Percentiles rank a stretch among this genome's conserved stretches.
Evolutionary conservation across 495 filamentous ascomycete species (phyloP).

Genomic region (Cladorrhinum samala): DNA sequence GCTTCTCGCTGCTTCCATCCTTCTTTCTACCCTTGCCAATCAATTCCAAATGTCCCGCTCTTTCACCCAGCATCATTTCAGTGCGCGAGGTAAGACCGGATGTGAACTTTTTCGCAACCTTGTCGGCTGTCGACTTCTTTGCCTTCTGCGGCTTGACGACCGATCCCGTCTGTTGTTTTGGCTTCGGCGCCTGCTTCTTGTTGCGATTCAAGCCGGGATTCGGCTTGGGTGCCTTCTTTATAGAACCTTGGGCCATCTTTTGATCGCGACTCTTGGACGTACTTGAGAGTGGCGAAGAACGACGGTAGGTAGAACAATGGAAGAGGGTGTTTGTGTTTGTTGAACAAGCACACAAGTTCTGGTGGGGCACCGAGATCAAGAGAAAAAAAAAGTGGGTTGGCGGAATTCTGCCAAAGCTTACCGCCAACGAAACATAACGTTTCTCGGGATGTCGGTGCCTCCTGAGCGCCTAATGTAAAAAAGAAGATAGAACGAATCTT

Average conservation of each 20-base stretch:
- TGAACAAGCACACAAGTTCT: background rate
- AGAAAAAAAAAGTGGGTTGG: background rate
- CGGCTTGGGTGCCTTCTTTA: constrained; percentile 31
- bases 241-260: constrained; percentile 43
- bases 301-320: background rate
- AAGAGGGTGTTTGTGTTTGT: background rate
- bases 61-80: constrained; percentile 41
- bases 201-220: constrained; percentile 19
- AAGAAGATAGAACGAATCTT: background rate
- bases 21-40: constrained; percentile 43
- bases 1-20: constrained; percentile 17
- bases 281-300: background rate
- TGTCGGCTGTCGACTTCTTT: constrained; percentile 35
- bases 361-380: background rate
- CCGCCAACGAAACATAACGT: background rate
- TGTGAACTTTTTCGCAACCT: constrained; percentile 36
- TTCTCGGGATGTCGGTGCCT: background rate
- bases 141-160: constrained; percentile 32
- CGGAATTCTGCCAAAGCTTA: background rate
- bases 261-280: background rate
- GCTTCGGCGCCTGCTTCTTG: constrained; percentile 20
- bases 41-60: constrained; percentile 44
- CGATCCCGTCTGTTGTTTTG: constrained; percentile 15
- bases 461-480: background rate
- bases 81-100: constrained; percentile 39